These are phyloP conservation scores for Phytophthora pini DNA, from an alignment of 352 stramenopile genomes.

Conservation along the genomic window DNA sequence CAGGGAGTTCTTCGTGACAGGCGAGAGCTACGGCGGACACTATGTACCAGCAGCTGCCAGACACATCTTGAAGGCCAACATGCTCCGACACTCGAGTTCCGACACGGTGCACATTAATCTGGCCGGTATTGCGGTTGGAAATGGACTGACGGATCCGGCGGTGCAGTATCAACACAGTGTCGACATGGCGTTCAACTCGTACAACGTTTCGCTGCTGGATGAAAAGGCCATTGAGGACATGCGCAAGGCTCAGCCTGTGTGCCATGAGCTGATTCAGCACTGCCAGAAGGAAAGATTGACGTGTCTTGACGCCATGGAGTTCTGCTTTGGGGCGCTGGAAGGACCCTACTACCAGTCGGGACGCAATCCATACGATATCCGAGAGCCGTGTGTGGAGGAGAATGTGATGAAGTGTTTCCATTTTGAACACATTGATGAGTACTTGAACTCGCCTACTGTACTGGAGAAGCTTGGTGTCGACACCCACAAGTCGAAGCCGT, in stretches of 20 bases:
- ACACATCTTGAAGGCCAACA: conserved; percentile 56
- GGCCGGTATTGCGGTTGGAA: conserved; percentile 73
- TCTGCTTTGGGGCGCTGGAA: conserved; percentile 65
- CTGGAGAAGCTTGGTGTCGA: conserved; percentile 49
- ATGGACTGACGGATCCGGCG: conserved; percentile 71
- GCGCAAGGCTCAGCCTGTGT: conserved; percentile 59
- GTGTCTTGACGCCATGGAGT: conserved; percentile 62
- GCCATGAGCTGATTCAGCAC: conserved; percentile 53
- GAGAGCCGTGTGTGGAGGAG: conserved; percentile 52
- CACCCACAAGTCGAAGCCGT: conserved; percentile 63
- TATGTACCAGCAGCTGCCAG: conserved; percentile 69
- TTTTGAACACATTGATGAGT: conserved; percentile 71
- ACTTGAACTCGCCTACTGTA: conserved; percentile 70
- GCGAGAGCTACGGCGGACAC: conserved; percentile 74
- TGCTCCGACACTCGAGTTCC: conserved; percentile 30
- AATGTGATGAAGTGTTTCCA: conserved; percentile 74
- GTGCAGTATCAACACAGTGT: conserved; percentile 72
- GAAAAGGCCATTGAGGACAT: conserved; percentile 53
- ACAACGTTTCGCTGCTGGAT: conserved; percentile 70
- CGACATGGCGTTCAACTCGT: conserved; percentile 77
- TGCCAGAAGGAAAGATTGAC: conserved; percentile 54
- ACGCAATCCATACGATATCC: conserved; percentile 84
- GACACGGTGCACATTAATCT: conserved; percentile 49
- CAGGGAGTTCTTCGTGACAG: conserved; percentile 66
- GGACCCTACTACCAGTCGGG: conserved; percentile 50